phyloP scores from a whole-genome alignment of 2,329 filamentous ascomycete species.

The Pestalotiopsis sp. region DNA sequence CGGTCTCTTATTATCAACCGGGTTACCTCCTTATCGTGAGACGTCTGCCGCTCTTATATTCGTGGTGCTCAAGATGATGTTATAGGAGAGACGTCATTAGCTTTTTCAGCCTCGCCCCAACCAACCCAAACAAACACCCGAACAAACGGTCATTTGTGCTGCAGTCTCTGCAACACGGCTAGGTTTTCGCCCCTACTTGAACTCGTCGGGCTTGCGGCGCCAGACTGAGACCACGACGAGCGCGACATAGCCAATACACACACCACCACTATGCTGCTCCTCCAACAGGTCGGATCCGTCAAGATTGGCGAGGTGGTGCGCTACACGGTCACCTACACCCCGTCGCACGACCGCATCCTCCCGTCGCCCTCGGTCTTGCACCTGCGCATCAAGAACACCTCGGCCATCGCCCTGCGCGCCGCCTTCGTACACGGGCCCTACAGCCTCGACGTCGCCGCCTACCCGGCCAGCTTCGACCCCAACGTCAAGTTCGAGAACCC shows the following conservation, averaged over 20 bases:
- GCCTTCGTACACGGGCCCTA: conserved; percentile 98
- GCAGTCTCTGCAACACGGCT: background rate
- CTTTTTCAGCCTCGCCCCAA: background rate
- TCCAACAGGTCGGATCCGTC: conserved; percentile 88
- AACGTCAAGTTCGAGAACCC: conserved; percentile 75
- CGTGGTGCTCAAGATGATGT: background rate
- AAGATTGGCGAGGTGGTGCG: conserved; percentile 94
- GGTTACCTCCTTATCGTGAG: background rate
- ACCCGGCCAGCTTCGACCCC: conserved; percentile 81
- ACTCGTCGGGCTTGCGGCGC: background rate
- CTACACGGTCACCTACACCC: conserved; percentile 91
- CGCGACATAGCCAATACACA: background rate
- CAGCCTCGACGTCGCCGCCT: conserved; percentile 83
- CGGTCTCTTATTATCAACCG: background rate
- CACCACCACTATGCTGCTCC: conserved; percentile 70
- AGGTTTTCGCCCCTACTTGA: background rate
- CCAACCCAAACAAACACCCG: background rate
- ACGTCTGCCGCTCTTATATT: background rate
- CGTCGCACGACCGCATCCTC: conserved; percentile 84
- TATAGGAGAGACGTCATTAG: conserved; percentile 3
- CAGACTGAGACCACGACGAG: background rate
- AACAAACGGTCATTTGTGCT: background rate
- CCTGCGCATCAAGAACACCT: conserved; percentile 90
- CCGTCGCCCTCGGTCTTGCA: conserved; percentile 81
- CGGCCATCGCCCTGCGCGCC: conserved; percentile 85